Conservation (phyloP, 768 basidiomycete genomes). For the Dacryopinax primogenitus region DNA sequence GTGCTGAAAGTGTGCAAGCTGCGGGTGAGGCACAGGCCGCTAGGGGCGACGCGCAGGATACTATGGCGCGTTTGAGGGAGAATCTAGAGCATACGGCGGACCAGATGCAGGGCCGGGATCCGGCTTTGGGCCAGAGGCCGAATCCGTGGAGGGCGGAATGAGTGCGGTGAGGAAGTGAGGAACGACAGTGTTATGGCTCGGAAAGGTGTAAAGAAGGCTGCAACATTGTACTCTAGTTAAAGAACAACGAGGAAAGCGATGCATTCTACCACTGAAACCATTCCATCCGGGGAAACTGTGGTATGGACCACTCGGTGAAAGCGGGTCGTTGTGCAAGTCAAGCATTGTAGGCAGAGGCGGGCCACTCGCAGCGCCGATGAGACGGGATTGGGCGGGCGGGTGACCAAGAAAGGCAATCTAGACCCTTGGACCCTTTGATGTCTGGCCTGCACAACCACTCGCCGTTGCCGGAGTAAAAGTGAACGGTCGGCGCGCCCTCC, state of each 20-base stretch:
- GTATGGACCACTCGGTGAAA: too few relatives aligned
- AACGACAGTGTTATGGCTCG: background rate
- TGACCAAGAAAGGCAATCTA: too few relatives aligned
- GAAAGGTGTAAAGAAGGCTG: background rate
- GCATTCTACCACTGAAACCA: background rate
- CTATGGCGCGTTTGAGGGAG: background rate
- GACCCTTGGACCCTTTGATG: too few relatives aligned
- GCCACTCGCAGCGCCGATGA: too few relatives aligned
- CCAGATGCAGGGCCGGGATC: conserved; percentile 4
- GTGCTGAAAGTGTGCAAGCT: background rate
- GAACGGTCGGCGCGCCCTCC: too few relatives aligned
- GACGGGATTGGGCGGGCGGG: too few relatives aligned
- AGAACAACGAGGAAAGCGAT: background rate
- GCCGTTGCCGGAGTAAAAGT: too few relatives aligned
- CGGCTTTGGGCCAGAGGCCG: background rate
- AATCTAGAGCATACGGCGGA: background rate
- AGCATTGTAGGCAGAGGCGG: too few relatives aligned
- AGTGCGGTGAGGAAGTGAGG: background rate
- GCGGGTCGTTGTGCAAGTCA: too few relatives aligned
- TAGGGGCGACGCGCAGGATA: background rate
- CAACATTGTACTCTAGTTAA: background rate
- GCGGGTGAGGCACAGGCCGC: background rate
- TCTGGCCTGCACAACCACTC: too few relatives aligned
- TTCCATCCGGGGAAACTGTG: too few relatives aligned
- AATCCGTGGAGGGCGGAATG: conserved; percentile 1